A percentile compares a stretch with the other conserved stretches of the same genome.
Conservation (phyloP, 495 filamentous ascomycete species). For the Parachaetomium inaequale region DNA sequence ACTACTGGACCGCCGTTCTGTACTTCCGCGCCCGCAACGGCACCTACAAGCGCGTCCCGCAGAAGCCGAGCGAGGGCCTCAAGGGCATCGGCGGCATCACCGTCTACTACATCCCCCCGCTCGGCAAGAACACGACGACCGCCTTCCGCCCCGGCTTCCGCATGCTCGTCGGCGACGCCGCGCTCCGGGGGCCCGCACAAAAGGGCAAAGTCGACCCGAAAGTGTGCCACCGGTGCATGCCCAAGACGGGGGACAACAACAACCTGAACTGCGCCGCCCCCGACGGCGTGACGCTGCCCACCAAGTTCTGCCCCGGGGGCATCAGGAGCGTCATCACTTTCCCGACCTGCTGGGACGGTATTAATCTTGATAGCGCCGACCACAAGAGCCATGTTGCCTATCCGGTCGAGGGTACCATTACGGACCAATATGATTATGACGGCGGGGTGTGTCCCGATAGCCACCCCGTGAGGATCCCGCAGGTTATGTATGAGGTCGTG, state of each 20-base stretch:
- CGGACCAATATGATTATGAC: too few species aligned
- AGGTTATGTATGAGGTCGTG: conserved; percentile 51
- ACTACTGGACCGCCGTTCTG: conserved; percentile 44
- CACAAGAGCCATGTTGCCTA: conserved; percentile 52
- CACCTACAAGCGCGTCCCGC: conserved; percentile 46
- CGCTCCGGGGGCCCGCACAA: conserved; percentile 27
- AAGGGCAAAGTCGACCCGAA: conserved; percentile 35
- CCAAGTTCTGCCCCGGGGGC: conserved; percentile 41
- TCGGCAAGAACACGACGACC: conserved; percentile 34
- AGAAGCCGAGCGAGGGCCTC: conserved; percentile 34
- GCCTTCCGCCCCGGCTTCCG: conserved; percentile 41
- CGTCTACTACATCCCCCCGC: conserved; percentile 42
- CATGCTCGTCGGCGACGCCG: conserved; percentile 42
- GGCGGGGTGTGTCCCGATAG: conserved; percentile 49
- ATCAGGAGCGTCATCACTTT: conserved; percentile 50
- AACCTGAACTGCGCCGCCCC: too few species aligned
- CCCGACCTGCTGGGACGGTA: conserved; percentile 55
- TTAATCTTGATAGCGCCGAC: conserved; percentile 50
- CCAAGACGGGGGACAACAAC: conserved; percentile 45
- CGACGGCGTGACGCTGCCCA: conserved; percentile 50
- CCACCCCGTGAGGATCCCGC: conserved; percentile 45
- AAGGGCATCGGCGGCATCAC: conserved; percentile 27
- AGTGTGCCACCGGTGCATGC: conserved; percentile 51
- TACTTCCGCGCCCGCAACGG: conserved; percentile 45
- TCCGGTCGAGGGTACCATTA: too few species aligned